phyloP scores from a whole-genome alignment of 192 early-diverging fungal species.

The Coemansia sp. region DNA sequence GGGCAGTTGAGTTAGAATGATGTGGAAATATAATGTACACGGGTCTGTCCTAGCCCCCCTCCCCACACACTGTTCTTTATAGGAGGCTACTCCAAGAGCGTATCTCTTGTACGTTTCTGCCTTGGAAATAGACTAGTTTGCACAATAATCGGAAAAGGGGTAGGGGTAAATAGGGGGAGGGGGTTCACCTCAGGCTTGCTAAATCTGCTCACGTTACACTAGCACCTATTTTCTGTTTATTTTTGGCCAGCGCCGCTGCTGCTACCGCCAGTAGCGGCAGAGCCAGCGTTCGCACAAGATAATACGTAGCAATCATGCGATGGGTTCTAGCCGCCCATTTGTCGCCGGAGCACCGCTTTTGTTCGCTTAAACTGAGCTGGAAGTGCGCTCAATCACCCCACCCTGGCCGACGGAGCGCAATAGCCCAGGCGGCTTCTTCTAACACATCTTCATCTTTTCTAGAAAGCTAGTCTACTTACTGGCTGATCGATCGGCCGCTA shows the following conservation, averaged over 20 bases:
- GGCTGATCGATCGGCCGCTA: background rate
- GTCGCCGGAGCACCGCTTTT: too few relatives aligned
- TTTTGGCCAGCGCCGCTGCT: background rate
- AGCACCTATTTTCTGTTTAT: background rate
- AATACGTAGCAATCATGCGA: background rate
- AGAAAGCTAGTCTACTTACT: background rate
- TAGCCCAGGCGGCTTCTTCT: background rate
- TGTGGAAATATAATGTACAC: background rate
- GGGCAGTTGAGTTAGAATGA: too few relatives aligned
- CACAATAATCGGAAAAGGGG: constrained; percentile 6
- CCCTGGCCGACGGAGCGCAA: background rate
- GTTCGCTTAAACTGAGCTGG: too few relatives aligned
- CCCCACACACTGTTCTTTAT: constrained; percentile 7
- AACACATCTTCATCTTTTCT: background rate
- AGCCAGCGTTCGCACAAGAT: background rate
- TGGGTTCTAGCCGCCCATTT: background rate
- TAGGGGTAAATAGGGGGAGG: background rate
- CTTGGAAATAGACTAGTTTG: background rate
- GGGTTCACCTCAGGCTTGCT: background rate
- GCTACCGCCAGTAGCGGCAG: constrained; percentile 2
- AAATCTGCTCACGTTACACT: constrained; percentile 1
- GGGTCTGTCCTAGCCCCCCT: background rate
- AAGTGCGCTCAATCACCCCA: background rate
- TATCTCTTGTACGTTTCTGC: too few relatives aligned
- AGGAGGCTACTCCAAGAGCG: background rate